These are phyloP conservation scores for Lasiodiplodia citricola DNA, from an alignment of 2,329 filamentous ascomycete genomes.

Conservation along the genomic window DNA sequence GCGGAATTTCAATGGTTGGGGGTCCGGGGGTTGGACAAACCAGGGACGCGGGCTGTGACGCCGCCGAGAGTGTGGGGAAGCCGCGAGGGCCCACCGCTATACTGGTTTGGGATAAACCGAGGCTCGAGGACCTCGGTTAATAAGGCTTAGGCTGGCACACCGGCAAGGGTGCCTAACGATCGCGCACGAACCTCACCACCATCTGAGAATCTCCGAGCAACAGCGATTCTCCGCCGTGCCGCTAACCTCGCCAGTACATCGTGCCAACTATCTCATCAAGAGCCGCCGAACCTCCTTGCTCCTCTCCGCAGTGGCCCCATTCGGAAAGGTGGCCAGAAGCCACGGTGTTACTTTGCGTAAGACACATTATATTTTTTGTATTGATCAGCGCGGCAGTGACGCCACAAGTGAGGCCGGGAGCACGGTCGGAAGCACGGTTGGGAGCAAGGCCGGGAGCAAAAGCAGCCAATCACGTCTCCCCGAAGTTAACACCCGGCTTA, in stretches of 20 bases:
- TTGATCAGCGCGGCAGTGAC: too few relatives aligned
- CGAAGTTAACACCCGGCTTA: too few relatives aligned
- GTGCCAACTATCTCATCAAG: not conserved
- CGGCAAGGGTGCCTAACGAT: not conserved
- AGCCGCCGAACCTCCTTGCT: not conserved
- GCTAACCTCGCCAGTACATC: not conserved
- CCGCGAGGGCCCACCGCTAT: not conserved
- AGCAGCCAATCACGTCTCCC: too few relatives aligned
- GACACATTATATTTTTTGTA: too few relatives aligned
- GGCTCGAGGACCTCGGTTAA: slow-evolving; percentile 17
- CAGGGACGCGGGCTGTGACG: not conserved
- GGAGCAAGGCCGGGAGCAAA: too few relatives aligned
- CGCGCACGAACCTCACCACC: not conserved
- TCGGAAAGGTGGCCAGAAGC: not conserved
- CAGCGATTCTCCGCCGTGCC: not conserved
- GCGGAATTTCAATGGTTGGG: not conserved
- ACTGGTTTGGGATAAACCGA: not conserved
- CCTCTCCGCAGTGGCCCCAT: not conserved
- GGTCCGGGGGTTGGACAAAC: not conserved
- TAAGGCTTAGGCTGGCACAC: not conserved
- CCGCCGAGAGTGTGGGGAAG: slow-evolving; percentile 20
- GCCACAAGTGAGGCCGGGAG: too few relatives aligned
- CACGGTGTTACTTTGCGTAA: too few relatives aligned
- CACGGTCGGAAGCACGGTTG: too few relatives aligned
- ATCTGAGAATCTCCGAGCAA: not conserved